Conservation (phyloP, 2,329 filamentous ascomycete genomes). For the Phoma herbarum region DNA sequence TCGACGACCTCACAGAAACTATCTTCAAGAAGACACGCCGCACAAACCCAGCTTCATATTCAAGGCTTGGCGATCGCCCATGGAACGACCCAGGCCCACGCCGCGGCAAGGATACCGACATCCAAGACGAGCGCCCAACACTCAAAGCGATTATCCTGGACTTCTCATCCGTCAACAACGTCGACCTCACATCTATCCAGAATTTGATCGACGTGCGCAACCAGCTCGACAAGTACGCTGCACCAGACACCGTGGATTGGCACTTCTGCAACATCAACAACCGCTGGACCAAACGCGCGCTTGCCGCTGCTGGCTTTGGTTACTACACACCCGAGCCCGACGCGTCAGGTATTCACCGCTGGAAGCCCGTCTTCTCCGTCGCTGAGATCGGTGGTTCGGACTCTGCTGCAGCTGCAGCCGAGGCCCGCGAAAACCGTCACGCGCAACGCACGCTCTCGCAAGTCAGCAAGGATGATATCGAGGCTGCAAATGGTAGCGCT, state of each 20-base stretch:
- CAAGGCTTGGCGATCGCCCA: slow-evolving; percentile 72
- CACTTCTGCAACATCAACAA: slow-evolving; percentile 93
- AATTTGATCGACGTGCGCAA: slow-evolving; percentile 94
- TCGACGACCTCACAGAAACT: slow-evolving; percentile 68
- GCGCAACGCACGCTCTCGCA: slow-evolving; percentile 29
- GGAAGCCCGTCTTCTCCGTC: slow-evolving; percentile 94
- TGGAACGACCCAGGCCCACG: slow-evolving; percentile 94
- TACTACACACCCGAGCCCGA: slow-evolving; percentile 70
- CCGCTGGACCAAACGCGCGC: slow-evolving; percentile 90
- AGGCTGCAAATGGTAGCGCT: slow-evolving; percentile 30
- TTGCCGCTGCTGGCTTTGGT: slow-evolving; percentile 90
- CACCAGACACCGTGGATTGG: slow-evolving; percentile 89
- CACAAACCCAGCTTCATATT: slow-evolving; percentile 74
- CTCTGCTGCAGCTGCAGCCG: slow-evolving; percentile 76
- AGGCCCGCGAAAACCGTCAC: slow-evolving; percentile 68
- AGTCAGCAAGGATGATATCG: slow-evolving; percentile 60
- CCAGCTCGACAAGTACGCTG: slow-evolving; percentile 87
- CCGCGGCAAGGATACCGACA: slow-evolving; percentile 57
- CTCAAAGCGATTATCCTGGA: slow-evolving; percentile 91
- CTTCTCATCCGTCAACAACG: slow-evolving; percentile 92
- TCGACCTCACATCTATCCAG: slow-evolving; percentile 93
- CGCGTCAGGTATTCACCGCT: slow-evolving; percentile 68
- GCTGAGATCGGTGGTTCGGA: slow-evolving; percentile 82
- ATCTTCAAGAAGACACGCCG: slow-evolving; percentile 72
- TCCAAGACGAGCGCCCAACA: slow-evolving; percentile 66